Evolutionary conservation across 2,329 filamentous ascomycete genomes (phyloP).

Genomic region (Phialophora macrospora): DNA sequence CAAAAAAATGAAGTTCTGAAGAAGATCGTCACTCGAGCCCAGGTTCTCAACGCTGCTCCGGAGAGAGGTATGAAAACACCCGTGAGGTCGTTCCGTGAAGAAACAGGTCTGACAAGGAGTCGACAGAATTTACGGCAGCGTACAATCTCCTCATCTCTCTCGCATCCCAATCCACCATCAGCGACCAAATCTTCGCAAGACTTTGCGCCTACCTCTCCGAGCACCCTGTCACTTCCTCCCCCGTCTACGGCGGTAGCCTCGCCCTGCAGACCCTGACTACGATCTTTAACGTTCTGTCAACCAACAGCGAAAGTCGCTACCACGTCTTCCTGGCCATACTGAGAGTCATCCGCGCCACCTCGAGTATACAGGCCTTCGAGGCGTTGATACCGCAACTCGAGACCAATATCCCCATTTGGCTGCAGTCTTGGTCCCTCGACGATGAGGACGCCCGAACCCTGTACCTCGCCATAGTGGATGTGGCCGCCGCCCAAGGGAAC

Average conservation of each 20-base stretch:
- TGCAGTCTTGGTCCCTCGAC: conserved; percentile 79
- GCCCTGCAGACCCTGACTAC: conserved; percentile 90
- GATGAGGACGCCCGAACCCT: conserved; percentile 83
- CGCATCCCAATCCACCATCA: conserved; percentile 80
- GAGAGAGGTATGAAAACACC: conserved; percentile 69
- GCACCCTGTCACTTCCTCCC: conserved; percentile 83
- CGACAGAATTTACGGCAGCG: conserved; percentile 82
- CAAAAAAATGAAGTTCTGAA: conserved; percentile 83
- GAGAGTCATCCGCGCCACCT: conserved; percentile 74
- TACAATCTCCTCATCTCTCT: conserved; percentile 98
- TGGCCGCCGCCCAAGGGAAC: conserved; percentile 78
- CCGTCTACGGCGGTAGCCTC: conserved; percentile 80
- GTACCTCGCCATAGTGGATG: conserved; percentile 80
- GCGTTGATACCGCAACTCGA: conserved; percentile 81
- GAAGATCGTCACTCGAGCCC: conserved; percentile 82
- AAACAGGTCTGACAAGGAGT: not conserved
- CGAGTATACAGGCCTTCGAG: conserved; percentile 77
- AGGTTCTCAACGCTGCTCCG: conserved; percentile 78
- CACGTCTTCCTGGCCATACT: conserved; percentile 90
- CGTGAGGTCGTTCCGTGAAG: conserved; percentile 33
- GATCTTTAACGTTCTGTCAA: conserved; percentile 89
- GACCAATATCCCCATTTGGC: conserved; percentile 76
- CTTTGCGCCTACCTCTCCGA: conserved; percentile 84
- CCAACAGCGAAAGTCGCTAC: conserved; percentile 78
- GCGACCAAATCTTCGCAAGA: conserved; percentile 81